A percentile compares a stretch with the other conserved stretches of the same genome.
Evolutionary conservation across 805 yeast genomes (phyloP).

Genomic region (Jamesozyma spencerorum): DNA sequence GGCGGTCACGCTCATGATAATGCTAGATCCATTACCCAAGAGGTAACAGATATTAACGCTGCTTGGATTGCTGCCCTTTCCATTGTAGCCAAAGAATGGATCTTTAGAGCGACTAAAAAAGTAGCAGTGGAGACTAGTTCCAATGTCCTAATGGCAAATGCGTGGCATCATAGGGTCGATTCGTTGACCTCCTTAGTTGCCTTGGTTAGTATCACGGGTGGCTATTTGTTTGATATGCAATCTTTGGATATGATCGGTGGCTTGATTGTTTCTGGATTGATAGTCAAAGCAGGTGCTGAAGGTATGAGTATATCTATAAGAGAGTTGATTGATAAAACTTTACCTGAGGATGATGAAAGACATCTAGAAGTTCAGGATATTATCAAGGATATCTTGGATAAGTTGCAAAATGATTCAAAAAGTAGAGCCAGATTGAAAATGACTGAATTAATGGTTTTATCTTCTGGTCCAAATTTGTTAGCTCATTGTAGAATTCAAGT

Average conservation of each 20-base stretch:
- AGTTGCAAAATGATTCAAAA: constrained; percentile 21
- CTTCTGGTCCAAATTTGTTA: constrained; percentile 47
- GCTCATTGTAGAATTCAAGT: constrained; percentile 28
- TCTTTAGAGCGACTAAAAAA: constrained; percentile 70
- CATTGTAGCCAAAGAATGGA: constrained; percentile 75
- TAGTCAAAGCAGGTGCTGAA: constrained; percentile 71
- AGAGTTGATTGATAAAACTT: constrained; percentile 69
- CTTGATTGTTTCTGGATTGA: constrained; percentile 64
- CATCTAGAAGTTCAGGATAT: constrained; percentile 35
- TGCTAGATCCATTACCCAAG: constrained; percentile 13
- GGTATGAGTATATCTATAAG: constrained; percentile 59
- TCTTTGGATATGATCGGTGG: constrained; percentile 93
- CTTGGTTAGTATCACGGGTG: constrained; percentile 72
- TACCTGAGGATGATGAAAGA: constrained; percentile 40
- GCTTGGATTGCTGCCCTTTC: constrained; percentile 91
- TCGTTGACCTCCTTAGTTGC: constrained; percentile 87
- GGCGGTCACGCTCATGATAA: constrained; percentile 22
- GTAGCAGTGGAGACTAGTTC: constrained; percentile 71
- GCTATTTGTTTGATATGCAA: constrained; percentile 61
- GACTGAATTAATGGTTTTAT: constrained; percentile 36
- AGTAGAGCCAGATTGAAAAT: constrained; percentile 20
- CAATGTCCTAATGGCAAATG: constrained; percentile 85
- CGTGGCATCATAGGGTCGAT: constrained; percentile 97
- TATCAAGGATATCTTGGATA: constrained; percentile 25
- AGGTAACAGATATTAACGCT: constrained; percentile 67